Percentiles rank a stretch among this genome's conserved stretches.
Evolutionary conservation across 2,329 filamentous ascomycete genomes (phyloP).

Genomic region (Exophiala sp.): DNA sequence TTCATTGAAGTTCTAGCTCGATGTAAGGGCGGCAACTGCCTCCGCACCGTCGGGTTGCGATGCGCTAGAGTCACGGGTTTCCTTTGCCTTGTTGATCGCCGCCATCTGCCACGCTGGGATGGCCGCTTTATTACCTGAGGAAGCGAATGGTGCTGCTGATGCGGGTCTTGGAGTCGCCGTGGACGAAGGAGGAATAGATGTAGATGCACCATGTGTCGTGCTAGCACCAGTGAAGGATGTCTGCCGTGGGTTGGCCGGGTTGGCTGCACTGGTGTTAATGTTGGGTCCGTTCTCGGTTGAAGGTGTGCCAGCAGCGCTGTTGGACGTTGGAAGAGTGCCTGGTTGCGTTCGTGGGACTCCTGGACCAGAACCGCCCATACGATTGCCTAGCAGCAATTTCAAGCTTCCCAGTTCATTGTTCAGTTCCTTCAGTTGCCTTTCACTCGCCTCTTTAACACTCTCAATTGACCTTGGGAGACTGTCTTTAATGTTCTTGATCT

Average conservation of each 20-base stretch:
- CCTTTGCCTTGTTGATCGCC: slow-evolving; percentile 46
- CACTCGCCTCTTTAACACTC: slow-evolving; percentile 76
- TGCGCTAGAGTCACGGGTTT: slow-evolving; percentile 14
- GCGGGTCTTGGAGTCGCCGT: slow-evolving; percentile 12
- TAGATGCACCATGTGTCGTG: background rate
- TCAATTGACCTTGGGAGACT: slow-evolving; percentile 83
- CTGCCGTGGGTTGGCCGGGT: slow-evolving; percentile 7
- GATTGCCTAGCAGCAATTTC: slow-evolving; percentile 73
- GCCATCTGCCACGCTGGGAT: slow-evolving; percentile 79
- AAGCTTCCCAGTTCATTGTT: slow-evolving; percentile 83
- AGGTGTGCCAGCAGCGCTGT: slow-evolving; percentile 17
- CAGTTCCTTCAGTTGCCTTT: slow-evolving; percentile 75
- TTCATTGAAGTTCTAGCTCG: slow-evolving; percentile 12
- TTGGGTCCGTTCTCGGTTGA: slow-evolving; percentile 8
- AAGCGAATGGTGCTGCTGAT: slow-evolving; percentile 13
- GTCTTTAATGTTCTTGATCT: slow-evolving; percentile 75
- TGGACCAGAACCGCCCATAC: slow-evolving; percentile 41
- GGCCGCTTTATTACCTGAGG: slow-evolving; percentile 50
- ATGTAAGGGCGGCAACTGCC: slow-evolving; percentile 26
- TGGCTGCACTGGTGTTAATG: slow-evolving; percentile 2
- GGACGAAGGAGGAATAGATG: slow-evolving; percentile 11
- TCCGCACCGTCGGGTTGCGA: slow-evolving; percentile 26
- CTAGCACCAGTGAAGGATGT: slow-evolving; percentile 17
- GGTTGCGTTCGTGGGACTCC: slow-evolving; percentile 31
- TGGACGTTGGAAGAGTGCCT: slow-evolving; percentile 31